phyloP scores from a whole-genome alignment of 164 flowering plant genomes.

The Stephania cephalantha region DNA sequence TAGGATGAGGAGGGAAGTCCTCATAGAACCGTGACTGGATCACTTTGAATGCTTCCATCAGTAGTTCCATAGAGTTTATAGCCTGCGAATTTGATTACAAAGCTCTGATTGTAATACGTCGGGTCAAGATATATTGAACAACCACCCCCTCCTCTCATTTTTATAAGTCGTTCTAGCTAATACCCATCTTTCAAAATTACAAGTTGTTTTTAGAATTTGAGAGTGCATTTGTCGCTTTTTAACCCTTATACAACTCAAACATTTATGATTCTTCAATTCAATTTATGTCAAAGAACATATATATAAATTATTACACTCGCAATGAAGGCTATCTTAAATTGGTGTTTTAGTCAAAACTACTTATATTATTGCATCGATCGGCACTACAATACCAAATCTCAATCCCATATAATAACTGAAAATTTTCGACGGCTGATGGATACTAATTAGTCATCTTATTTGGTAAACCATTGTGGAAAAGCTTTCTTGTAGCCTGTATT shows the following conservation, averaged over 20 bases:
- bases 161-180: not conserved
- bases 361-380: too few relatives aligned
- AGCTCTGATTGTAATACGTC: not conserved
- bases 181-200: not conserved
- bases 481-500: constrained; percentile 77
- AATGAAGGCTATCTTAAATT: too few relatives aligned
- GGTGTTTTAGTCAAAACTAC: too few relatives aligned
- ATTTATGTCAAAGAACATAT: too few relatives aligned
- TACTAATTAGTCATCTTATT: constrained; percentile 54
- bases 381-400: not conserved
- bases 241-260: too few relatives aligned
- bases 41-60: constrained; percentile 90
- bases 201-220: too few relatives aligned
- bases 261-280: too few relatives aligned
- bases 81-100: constrained; percentile 47
- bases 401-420: not conserved
- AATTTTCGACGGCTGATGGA: not conserved
- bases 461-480: constrained; percentile 93
- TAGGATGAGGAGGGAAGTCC: constrained; percentile 87
- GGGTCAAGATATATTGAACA: not conserved
- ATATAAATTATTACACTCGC: too few relatives aligned
- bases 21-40: constrained; percentile 71
- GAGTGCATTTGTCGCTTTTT: too few relatives aligned
- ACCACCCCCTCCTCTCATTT: not conserved
- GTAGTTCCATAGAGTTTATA: constrained; percentile 79